Evolutionary conservation across 2,329 filamentous ascomycete genomes (phyloP), one percentile per base, ranked within the genome.

Genomic region (Lizonia empirigonia): DNA sequence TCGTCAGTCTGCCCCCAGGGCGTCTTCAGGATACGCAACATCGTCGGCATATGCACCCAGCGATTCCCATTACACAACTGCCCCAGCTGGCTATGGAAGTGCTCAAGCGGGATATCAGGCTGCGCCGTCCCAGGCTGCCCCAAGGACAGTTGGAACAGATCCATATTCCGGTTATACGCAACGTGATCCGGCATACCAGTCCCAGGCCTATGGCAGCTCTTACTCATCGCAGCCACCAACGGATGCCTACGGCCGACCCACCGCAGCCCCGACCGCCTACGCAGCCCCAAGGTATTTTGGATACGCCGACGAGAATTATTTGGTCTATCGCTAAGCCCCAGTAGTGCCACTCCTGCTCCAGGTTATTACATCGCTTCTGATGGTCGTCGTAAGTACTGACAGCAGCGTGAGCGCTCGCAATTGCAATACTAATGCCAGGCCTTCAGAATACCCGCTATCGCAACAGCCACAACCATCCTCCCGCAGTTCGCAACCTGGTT

Each of bases 211-310:
- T 16, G 58, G 61, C n/a, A n/a, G n/a, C 53, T 62, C 64, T 55
- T 71, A 72, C 57, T 53, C 61, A 38, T 62, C 60, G 48, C 63
- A 63, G 53, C 50, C 65, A 32, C 45, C 60, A 36, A 55, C 60
- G 59, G 68, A 72, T 54, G 58, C 61, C 5, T 68, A 70, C 32
- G 59, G 65, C 38, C 65, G 55, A 30, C 50, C 50, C 32, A 52
- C 61, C 41, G 57, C 57, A 16, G 44, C 64, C 49, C 55, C 62
- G 27, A 55, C 67, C 34, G 44, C 59, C 35, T 60, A 66, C 55
- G 34, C 62, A 42, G 53, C 64, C 55, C 65, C 70, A 68, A 75
- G 73, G 73, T 75, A 75, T 74, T 75, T 74, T 71, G 69, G 71
- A 61, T 71, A 72, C 54, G 68, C 58, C 58, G 64, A 71, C 63